phyloP scores from a whole-genome alignment of 108 stramenopile genomes.

The Fragilaria crotonensis region DNA sequence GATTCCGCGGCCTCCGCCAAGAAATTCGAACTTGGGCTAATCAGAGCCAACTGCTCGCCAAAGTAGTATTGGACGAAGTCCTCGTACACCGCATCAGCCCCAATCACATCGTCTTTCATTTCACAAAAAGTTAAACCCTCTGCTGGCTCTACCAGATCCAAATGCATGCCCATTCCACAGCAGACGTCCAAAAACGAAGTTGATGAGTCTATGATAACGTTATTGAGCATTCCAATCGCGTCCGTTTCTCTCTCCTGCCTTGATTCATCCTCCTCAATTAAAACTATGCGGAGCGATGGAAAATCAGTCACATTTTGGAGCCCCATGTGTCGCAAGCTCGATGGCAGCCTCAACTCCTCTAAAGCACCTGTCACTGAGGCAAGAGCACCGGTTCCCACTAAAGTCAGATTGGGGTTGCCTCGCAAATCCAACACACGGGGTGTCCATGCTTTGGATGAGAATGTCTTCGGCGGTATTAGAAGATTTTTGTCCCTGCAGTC shows the following conservation, averaged over 20 bases:
- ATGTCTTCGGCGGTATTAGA: conserved; percentile 9
- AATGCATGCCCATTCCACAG: conserved; percentile 1
- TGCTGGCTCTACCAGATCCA: not conserved
- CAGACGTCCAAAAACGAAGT: conserved; percentile 12
- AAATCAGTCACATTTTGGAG: not conserved
- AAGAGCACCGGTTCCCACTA: conserved; percentile 8
- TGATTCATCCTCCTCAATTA: not conserved
- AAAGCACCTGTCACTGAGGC: not conserved
- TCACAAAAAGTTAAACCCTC: conserved; percentile 15
- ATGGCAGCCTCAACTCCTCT: conserved; percentile 10
- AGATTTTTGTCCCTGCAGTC: conserved; percentile 20
- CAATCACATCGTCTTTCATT: conserved; percentile 7
- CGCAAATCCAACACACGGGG: conserved; percentile 16
- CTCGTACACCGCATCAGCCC: conserved; percentile 21
- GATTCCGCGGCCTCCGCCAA: conserved; percentile 23
- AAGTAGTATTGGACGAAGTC: conserved; percentile 12
- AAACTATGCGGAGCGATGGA: not conserved
- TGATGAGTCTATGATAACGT: not conserved
- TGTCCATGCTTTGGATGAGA: conserved; percentile 6
- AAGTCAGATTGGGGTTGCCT: conserved; percentile 7
- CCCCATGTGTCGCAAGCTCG: not conserved
- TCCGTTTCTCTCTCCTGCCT: not conserved
- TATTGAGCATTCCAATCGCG: not conserved
- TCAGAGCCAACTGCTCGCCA: not conserved
- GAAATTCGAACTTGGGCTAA: conserved; percentile 12